Evolutionary conservation across 495 filamentous ascomycete species (phyloP), one percentile per base, ranked within the genome.

Genomic region (Articulospora tetracladia): DNA sequence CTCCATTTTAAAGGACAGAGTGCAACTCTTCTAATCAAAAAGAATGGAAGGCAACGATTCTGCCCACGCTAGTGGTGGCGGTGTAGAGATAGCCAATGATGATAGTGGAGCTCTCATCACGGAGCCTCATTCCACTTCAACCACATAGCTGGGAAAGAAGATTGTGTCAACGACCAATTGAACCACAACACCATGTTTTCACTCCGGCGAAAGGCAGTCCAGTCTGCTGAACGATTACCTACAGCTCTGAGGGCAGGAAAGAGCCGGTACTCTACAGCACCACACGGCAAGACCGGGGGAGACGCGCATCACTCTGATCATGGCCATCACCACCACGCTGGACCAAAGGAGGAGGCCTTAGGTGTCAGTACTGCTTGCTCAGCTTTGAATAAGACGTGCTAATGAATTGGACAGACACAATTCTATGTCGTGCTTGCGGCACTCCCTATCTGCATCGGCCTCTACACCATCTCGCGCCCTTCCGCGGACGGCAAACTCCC

Each of bases 391-490:
- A 25, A 13, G n/a, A 15, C 51, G n/a, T 61, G 55, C 65, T 69
- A 46, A 70, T 60, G 12, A 62, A 55, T 19, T 51, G 60, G 19
- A 72, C 68, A 90, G 87, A 75, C 72, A 61, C 80, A 77, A 57
- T 90, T 92, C 76, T 92, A 86, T 73, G 67, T 89, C 59, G 71
- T 78, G 58, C 68, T 88, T 46, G 85, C 81, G 56, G 73, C 77
- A 46, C 70, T 90, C 39, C 83, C 86, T 48, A 73, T 81, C 39
- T 69, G 70, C 30, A 78, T 83, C 71, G 74, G 79, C 46, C 66
- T 89, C 34, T 91, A 88, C 79, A 70, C 76, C 19, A 60, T 77
- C 62, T 76, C 80, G 22, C 70, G 77, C 60, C 70, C 77, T 36
- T 69, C 62, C 65, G 60, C 77, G 63, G 79, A 82, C 44, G 76